Conservation (phyloP, 2,329 filamentous ascomycete species). For the Pseudocercospora fijiensis region DNA sequence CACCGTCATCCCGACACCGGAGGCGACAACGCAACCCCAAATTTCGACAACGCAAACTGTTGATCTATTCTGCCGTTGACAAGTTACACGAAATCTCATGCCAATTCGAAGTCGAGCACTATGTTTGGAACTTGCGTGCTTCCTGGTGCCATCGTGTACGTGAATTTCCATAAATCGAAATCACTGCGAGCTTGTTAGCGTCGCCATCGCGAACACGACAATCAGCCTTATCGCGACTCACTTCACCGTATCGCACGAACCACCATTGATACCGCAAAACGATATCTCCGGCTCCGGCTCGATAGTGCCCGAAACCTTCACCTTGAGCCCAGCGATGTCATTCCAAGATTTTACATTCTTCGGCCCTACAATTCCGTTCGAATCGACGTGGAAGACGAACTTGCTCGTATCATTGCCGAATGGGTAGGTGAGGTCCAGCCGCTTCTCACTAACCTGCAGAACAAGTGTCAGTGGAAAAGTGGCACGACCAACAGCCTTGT, state of each 20-base stretch:
- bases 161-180: slow-evolving; percentile 26
- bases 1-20: not conserved
- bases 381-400: slow-evolving; percentile 20
- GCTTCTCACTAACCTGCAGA: slow-evolving; percentile 10
- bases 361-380: slow-evolving; percentile 19
- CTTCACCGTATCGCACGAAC: slow-evolving; percentile 23
- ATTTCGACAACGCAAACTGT: not conserved
- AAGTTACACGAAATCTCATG: not conserved
- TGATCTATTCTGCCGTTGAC: not conserved
- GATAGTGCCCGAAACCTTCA: slow-evolving; percentile 17
- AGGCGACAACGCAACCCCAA: not conserved
- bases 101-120: slow-evolving; percentile 19
- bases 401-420: slow-evolving; percentile 43
- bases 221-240: slow-evolving; percentile 10
- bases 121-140: slow-evolving; percentile 19
- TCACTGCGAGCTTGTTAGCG: slow-evolving; percentile 14
- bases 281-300: slow-evolving; percentile 12
- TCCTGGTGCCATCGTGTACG: slow-evolving; percentile 21
- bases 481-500: not conserved
- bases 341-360: slow-evolving; percentile 20
- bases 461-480: not conserved
- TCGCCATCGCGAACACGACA: not conserved
- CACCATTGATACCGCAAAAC: slow-evolving; percentile 23
- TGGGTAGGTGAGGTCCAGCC: slow-evolving; percentile 56
- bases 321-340: slow-evolving; percentile 16